These are phyloP conservation scores for Penicillium palitans DNA, from an alignment of 2,329 filamentous ascomycete genomes.

Conservation along the genomic window DNA sequence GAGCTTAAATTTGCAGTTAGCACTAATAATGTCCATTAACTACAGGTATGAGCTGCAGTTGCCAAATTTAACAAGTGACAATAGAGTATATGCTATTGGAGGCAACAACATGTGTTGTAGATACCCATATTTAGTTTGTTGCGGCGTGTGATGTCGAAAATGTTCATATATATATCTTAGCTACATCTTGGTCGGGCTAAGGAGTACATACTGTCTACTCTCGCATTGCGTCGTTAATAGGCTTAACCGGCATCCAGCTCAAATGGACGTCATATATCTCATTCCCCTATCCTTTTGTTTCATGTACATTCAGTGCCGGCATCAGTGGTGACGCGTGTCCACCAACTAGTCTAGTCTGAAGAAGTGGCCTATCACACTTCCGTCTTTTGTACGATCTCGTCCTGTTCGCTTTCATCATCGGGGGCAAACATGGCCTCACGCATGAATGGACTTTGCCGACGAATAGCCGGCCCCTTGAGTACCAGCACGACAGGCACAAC, in stretches of 20 bases:
- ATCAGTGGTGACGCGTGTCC: not conserved
- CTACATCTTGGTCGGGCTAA: not conserved
- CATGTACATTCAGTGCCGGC: not conserved
- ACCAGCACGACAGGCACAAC: constrained; percentile 46
- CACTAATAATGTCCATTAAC: not conserved
- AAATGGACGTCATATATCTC: not conserved
- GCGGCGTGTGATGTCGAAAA: not conserved
- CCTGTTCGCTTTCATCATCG: constrained; percentile 5
- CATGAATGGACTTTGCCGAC: constrained; percentile 34
- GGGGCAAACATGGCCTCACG: constrained; percentile 28
- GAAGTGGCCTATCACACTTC: not conserved
- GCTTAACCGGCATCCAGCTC: not conserved
- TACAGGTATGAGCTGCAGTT: not conserved
- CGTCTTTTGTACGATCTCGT: not conserved
- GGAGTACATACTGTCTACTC: too few species aligned
- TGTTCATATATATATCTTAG: not conserved
- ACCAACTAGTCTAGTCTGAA: not conserved
- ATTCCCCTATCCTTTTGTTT: not conserved
- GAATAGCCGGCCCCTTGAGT: constrained; percentile 44
- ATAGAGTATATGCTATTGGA: not conserved
- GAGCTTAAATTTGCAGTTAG: not conserved
- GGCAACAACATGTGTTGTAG: not conserved
- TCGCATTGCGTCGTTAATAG: not conserved
- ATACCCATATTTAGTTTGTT: too few species aligned
- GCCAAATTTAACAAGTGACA: not conserved